Conservation (phyloP, 1,284 basidiomycete species). For the Coniferiporia sulphurascens region DNA sequence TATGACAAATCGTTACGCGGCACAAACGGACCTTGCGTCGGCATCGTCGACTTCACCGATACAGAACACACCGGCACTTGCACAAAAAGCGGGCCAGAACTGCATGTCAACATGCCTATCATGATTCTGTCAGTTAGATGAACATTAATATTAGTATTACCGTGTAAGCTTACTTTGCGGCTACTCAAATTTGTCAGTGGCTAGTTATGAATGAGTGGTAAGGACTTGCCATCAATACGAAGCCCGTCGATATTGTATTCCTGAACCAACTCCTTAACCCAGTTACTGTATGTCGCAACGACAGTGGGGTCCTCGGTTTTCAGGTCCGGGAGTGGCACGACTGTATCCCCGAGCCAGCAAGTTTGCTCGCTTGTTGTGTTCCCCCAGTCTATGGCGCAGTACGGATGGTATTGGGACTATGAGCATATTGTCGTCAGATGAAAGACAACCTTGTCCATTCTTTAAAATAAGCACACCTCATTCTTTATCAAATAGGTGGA, state of each 20-base stretch:
- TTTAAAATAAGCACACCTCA: constrained; percentile 29
- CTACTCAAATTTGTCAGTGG: constrained; percentile 24
- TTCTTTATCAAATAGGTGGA: constrained; percentile 59
- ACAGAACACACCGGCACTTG: constrained; percentile 72
- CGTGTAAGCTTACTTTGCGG: constrained; percentile 51
- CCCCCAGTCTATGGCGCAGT: constrained; percentile 60
- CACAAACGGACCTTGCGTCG: constrained; percentile 33
- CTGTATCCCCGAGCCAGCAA: constrained; percentile 73
- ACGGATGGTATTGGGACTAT: constrained; percentile 55
- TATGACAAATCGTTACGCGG: no score
- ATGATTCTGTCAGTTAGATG: not conserved
- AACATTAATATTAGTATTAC: not conserved
- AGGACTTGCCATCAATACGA: constrained; percentile 59
- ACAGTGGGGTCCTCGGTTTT: constrained; percentile 65
- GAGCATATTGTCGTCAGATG: not conserved
- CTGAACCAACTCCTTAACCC: constrained; percentile 57
- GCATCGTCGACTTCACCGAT: constrained; percentile 74
- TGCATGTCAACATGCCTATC: constrained; percentile 56
- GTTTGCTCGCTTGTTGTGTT: constrained; percentile 62
- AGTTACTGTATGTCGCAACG: constrained; percentile 48
- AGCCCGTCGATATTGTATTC: constrained; percentile 67
- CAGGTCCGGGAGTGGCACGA: constrained; percentile 64
- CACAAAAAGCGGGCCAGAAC: constrained; percentile 70
- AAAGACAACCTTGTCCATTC: not conserved
- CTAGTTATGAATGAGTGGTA: not conserved